Base-by-base conservation (phyloP, 306 rosid genomes). In the Citrullus colocynthis region DNA sequence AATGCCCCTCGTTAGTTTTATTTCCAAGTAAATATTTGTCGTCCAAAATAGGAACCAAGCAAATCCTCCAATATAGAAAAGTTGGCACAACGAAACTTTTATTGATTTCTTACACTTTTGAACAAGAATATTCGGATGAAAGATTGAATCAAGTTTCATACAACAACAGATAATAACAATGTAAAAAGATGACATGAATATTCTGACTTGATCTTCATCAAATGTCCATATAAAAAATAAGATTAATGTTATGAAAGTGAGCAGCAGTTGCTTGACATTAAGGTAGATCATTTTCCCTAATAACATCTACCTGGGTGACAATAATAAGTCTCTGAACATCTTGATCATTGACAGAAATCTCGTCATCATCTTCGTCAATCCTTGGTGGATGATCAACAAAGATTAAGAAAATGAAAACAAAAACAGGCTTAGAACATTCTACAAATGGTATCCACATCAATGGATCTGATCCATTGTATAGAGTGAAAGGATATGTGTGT, bases 311-410 rank as follows among this genome's bases (percentile, higher is more conserved):
- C 99, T 91, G 97, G 78, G 99, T 95, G 75, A 92, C 97, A 78
- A 92, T 95, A 39, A 95, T 91, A 80, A 95, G 93, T 83, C 92
- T 86, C 83, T 92, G 95, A 81, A 92, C 96, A 79, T 90, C 98
- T 85, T 87, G 93, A 78, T 92, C 97, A 80, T 84, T 85, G 85
- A 84, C 91, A 84, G 85, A 83, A 85, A 81, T 82, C 83, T 90
- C 97, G 69, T 92, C 97, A 55, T 95, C 97, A 39, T 89, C 99
- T 15, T 92, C 93, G 30, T 90, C 97, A 67, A 86, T 85, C 88
- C 97, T 92, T 82, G 57, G 62, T 73, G 37, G 65, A 64, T 55
- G 85, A 87, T 73, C 44, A 78, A 77, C 73, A 81, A 77, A 75
- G 84, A 75, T 42, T 39, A 57, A 34, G 63, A 59, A 48, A 16